Base-by-base conservation (phyloP, 305 asterid genomes). In the Lippia alba region DNA sequence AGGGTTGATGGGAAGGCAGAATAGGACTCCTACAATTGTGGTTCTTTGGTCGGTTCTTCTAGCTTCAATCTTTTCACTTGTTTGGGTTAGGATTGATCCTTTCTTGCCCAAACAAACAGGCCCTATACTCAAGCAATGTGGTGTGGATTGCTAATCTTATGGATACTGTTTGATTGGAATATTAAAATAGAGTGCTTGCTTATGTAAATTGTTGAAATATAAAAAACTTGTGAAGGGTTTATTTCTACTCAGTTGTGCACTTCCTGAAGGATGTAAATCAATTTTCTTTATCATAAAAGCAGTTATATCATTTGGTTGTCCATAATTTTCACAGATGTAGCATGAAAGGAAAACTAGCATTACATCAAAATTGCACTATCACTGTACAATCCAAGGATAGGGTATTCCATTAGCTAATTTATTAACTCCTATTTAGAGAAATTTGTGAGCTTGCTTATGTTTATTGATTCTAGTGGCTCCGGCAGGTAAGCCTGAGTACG, bases 1-100 rank as follows among this genome's bases (percentile, higher is more conserved):
- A 74, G 97, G 97, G 56, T 80, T 91, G 20, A 87, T 91, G 97
- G 97, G 97, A 14, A 80, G 92, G 63, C 97, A 89, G 58, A 91
- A 91, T 68, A 78, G 96, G 65, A 87, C 96, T 54, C 97, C 96
- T 5, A 91, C 96, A 3, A 87, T 91, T 33, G 96, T 89, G 67
- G 82, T 91, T n/a, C 34, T 91, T 49, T 91, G 96, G 97, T 91
- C 97, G 2, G 88, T 91, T 15, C 92, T 91, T 65, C 79, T 91
- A 63, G 96, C 97, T 19, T 91, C 97, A 12, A 90, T 91, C 30
- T 91, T 91, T 75, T 91, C 97, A 18, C 92, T 91, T 61, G 89
- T 91, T 45, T 91, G 97, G 97, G 96, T 91, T 18, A 60, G 96
- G 58, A 90, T 88, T 15, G 96, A 88, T 75, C 96, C 97, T 60